A percentile compares a stretch with the other conserved stretches of the same genome.
phyloP scores from a whole-genome alignment of 1,139 yeast species.

The Scheffersomyces illinoinensis region DNA sequence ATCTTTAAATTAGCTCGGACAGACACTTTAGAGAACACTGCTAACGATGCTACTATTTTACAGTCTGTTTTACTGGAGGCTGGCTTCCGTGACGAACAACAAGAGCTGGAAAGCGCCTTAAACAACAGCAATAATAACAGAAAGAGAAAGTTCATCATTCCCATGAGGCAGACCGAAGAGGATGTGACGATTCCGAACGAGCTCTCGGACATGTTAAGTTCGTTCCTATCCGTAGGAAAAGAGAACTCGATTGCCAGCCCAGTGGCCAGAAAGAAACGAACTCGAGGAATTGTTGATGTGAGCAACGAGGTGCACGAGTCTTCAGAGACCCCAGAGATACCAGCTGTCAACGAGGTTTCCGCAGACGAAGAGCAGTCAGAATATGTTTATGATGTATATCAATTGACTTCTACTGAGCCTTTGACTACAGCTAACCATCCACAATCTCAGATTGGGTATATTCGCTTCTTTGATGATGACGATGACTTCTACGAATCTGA shows the following conservation, averaged over 20 bases:
- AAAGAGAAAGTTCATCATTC: constrained; percentile 35
- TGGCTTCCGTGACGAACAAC: constrained; percentile 11
- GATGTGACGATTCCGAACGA: constrained; percentile 55
- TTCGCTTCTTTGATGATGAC: constrained; percentile 65
- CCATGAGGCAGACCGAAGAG: constrained; percentile 36
- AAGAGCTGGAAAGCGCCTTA: constrained; percentile 5
- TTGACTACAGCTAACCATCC: constrained; percentile 50
- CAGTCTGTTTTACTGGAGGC: constrained; percentile 22
- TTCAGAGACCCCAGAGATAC: constrained; percentile 2
- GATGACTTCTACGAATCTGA: constrained; percentile 45
- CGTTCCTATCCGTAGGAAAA: constrained; percentile 41
- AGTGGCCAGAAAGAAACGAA: constrained; percentile 6
- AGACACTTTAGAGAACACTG: constrained; percentile 36
- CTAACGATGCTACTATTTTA: constrained; percentile 19
- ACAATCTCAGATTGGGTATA: constrained; percentile 61
- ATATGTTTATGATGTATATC: constrained; percentile 88
- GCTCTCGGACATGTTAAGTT: constrained; percentile 66
- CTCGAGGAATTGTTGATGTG: constrained; percentile 9
- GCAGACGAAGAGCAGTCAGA: constrained; percentile 47
- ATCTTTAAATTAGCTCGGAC: constrained; percentile 64
- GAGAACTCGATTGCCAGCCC: constrained; percentile 1
- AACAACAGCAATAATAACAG: neutral
- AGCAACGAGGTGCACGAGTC: constrained; percentile 1
- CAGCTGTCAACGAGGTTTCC: constrained; percentile 3
- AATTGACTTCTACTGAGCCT: constrained; percentile 33